A percentile compares a stretch with the other conserved stretches of the same genome.
Conservation (phyloP, 2,329 filamentous ascomycete species). For the Alternaria gaisen region DNA sequence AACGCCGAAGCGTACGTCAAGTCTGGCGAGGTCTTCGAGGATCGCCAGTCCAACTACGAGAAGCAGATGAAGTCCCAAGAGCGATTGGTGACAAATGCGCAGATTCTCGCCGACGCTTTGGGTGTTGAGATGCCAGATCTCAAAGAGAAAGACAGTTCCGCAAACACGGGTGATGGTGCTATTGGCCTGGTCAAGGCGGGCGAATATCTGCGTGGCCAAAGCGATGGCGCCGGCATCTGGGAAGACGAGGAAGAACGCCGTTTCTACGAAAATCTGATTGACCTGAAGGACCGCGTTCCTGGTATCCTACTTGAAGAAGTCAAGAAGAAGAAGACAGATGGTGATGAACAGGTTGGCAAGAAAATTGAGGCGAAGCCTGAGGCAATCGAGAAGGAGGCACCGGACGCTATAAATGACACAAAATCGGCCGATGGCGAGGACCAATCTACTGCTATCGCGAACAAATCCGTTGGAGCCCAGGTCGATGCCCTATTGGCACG, state of each 20-base stretch:
- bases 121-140: slow-evolving; percentile 93
- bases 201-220: slow-evolving; percentile 89
- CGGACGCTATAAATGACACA: slow-evolving; percentile 53
- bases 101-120: slow-evolving; percentile 87
- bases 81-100: slow-evolving; percentile 86
- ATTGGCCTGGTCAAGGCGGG: slow-evolving; percentile 95
- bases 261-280: slow-evolving; percentile 96
- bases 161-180: slow-evolving; percentile 72
- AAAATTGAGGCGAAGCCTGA: slow-evolving; percentile 64
- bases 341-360: slow-evolving; percentile 83
- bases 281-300: slow-evolving; percentile 94
- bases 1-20: slow-evolving; percentile 99
- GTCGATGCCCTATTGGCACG: slow-evolving; percentile 89
- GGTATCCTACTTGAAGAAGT: slow-evolving; percentile 91
- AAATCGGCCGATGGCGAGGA: slow-evolving; percentile 74
- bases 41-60: slow-evolving; percentile 94
- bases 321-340: slow-evolving; percentile 90
- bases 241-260: slow-evolving; percentile 97
- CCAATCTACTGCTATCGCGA: slow-evolving; percentile 90
- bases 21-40: slow-evolving; percentile 97
- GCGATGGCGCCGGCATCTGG: slow-evolving; percentile 94
- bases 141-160: slow-evolving; percentile 78
- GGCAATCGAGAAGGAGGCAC: slow-evolving; percentile 50
- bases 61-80: slow-evolving; percentile 93
- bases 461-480: slow-evolving; percentile 96